Percentiles rank a stretch among this genome's conserved stretches.
Evolutionary conservation across 2,329 filamentous ascomycete genomes (phyloP).

Genomic region (Hymenoscyphus fraxineus): DNA sequence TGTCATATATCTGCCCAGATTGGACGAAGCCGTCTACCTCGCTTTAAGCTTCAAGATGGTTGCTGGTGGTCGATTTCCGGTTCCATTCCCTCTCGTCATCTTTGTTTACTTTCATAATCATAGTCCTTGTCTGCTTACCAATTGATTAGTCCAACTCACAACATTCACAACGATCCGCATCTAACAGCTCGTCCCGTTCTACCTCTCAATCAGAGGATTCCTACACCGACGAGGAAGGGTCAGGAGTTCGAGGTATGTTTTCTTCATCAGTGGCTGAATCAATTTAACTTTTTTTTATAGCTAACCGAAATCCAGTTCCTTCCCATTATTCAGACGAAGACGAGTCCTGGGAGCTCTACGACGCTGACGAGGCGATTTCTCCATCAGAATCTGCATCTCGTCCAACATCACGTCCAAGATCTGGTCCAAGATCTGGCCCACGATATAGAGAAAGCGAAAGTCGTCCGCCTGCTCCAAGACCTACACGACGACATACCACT

Average conservation of each 20-base stretch:
- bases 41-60: background rate
- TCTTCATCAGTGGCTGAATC: background rate
- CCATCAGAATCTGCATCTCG: slow-evolving; percentile 57
- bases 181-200: slow-evolving; percentile 29
- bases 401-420: slow-evolving; percentile 40
- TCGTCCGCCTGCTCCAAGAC: slow-evolving; percentile 37
- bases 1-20: background rate
- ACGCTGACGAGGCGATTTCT: slow-evolving; percentile 46
- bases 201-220: slow-evolving; percentile 28
- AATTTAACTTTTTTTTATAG: background rate
- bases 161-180: slow-evolving; percentile 20
- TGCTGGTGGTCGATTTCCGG: background rate
- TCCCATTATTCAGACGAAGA: slow-evolving; percentile 21
- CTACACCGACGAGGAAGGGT: slow-evolving; percentile 32
- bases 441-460: slow-evolving; percentile 31
- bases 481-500: slow-evolving; percentile 36
- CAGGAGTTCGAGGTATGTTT: slow-evolving; percentile 28
- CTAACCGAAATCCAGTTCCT: slow-evolving; percentile 19
- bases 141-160: background rate
- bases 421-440: slow-evolving; percentile 7
- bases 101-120: background rate
- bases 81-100: background rate
- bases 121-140: background rate
- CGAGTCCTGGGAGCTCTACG: slow-evolving; percentile 36
- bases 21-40: background rate